Evolutionary conservation across 495 filamentous ascomycete species (phyloP), one percentile per base, ranked within the genome.

Genomic region (Glonium stellatum): DNA sequence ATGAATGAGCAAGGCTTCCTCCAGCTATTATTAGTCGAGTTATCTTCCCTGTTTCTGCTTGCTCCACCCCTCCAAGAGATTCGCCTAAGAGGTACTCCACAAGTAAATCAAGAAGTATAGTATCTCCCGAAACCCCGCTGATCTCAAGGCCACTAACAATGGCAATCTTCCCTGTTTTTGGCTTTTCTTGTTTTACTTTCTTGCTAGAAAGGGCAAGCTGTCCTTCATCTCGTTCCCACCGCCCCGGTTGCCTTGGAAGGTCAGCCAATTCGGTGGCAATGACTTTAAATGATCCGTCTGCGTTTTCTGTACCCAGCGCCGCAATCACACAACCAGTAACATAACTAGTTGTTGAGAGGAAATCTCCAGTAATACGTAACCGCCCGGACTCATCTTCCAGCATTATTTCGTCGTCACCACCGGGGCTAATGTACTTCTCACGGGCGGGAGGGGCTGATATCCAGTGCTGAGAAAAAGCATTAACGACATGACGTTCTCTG

Each of bases 331-430:
- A 92, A 6, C 95, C 95, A 0, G 95, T 99, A 15, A 95, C 91
- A 6, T 97, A 76, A 59, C 88, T n/a, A 31, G 84, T 78, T 11
- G 78, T 75, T 55, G 79, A 71, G 37, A 97, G 72, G 12, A 80
- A 68, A 35, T 78, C 74, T 0, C 95, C 95, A 5, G 85, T 83
- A 5, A 99, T 76, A 9, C 87, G 80, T 58, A 99, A 73, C n/a
- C 95, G 86, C 22, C 95, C 95, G 6, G 90, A 96, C 69, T 97
- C 92, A 69, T 99, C 95, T 70, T 99, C 95, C 37, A 99, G 77
- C 84, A 91, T 96, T 52, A 86, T 82, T 39, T 88, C 77, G 62
- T 89, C 84, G 1, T 71, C 64, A 27, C 79, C 84, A 46, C 80
- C 72, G n/a, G 76, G 69, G 9, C 69, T 72, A 59, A 82, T 75